Conservation (phyloP, 2,329 filamentous ascomycete species). For the Colletotrichum sp. region DNA sequence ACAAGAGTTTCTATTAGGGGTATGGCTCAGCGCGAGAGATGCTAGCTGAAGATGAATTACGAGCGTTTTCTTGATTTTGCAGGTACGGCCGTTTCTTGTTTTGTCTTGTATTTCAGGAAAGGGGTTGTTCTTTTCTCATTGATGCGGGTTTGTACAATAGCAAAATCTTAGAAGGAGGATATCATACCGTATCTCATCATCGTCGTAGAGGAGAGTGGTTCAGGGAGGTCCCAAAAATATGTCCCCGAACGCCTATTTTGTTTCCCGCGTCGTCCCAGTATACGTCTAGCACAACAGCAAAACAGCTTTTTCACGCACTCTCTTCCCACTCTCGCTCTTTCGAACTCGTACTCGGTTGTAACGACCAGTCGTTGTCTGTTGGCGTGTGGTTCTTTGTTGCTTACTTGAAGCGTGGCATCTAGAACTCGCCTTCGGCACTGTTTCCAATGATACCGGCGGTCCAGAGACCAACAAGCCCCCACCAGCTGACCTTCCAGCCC, state of each 20-base stretch:
- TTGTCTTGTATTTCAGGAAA: not conserved
- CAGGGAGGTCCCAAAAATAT: not conserved
- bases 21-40: not conserved
- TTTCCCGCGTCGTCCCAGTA: not conserved
- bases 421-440: conserved; percentile 67
- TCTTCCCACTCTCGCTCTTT: not conserved
- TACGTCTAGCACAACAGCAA: conserved; percentile 16
- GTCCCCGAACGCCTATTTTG: not conserved
- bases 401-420: not conserved
- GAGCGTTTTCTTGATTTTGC: not conserved
- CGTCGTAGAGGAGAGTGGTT: conserved; percentile 39
- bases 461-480: conserved; percentile 78
- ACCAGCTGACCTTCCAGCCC: conserved; percentile 80
- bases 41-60: not conserved
- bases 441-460: conserved; percentile 68
- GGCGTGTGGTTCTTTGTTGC: not conserved
- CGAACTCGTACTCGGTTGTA: not conserved
- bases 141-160: conserved; percentile 4
- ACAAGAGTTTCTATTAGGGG: conserved; percentile 10
- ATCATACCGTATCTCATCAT: conserved; percentile 48
- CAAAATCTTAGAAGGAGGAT: conserved; percentile 38
- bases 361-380: not conserved
- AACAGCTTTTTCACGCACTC: not conserved
- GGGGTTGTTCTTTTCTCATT: not conserved
- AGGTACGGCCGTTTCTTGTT: not conserved